phyloP scores from a whole-genome alignment of 2,329 filamentous ascomycete species.

The Fusarium abutilonis region DNA sequence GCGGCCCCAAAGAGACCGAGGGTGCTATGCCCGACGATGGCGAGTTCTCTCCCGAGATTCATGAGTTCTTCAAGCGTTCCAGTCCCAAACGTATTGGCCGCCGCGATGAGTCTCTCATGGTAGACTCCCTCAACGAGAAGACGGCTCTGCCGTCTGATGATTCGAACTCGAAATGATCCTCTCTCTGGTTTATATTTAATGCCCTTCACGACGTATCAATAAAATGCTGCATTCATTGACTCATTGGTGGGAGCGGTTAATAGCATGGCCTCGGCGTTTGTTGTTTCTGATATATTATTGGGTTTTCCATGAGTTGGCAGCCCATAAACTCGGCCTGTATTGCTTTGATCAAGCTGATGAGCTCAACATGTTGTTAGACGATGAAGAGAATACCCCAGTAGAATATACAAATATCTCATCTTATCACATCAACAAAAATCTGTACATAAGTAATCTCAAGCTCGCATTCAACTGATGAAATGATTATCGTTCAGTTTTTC shows the following conservation, averaged over 20 bases:
- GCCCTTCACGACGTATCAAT: background rate
- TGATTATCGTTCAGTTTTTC: background rate
- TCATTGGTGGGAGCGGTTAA: conserved; percentile 22
- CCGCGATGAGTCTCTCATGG: conserved; percentile 39
- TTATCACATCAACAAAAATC: background rate
- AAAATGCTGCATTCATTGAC: conserved; percentile 1
- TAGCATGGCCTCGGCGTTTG: conserved; percentile 42
- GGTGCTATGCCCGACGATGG: conserved; percentile 57
- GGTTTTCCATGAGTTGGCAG: background rate
- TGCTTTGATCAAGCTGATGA: background rate
- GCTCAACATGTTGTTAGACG: background rate
- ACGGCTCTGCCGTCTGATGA: conserved; percentile 31
- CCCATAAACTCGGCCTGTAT: conserved; percentile 6
- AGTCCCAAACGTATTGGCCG: conserved; percentile 45
- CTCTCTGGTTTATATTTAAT: background rate
- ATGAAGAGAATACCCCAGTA: conserved; percentile 2
- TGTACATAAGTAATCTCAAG: background rate
- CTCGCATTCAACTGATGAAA: background rate
- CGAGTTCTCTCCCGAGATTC: conserved; percentile 63
- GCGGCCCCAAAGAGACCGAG: conserved; percentile 60
- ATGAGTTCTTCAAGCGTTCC: conserved; percentile 63
- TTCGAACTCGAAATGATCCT: conserved; percentile 28
- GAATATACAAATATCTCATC: conserved; percentile 1
- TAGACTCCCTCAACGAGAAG: conserved; percentile 47
- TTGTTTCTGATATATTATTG: conserved; percentile 15